Percentiles rank a stretch among this genome's conserved stretches.
phyloP scores from a whole-genome alignment of 768 basidiomycete genomes.

The Trametes elegans region DNA sequence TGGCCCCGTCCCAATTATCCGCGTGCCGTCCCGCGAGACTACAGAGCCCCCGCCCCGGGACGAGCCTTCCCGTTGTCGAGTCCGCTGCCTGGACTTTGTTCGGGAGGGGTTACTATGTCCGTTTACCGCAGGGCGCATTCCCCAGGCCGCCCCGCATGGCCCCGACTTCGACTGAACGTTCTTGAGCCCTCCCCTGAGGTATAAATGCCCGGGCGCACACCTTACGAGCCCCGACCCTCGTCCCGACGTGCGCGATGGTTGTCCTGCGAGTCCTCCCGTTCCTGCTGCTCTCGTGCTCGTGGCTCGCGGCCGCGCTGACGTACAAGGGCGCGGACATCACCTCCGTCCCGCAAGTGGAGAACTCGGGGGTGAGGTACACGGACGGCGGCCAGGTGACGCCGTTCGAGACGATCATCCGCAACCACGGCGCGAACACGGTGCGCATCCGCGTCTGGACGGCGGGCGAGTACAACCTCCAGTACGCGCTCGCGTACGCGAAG shows the following conservation, averaged over 20 bases:
- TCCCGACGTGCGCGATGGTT: neutral
- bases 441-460: constrained; percentile 65
- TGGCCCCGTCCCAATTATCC: neutral
- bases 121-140: too few species aligned
- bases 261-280: constrained; percentile 8
- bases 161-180: neutral
- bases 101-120: neutral
- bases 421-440: constrained; percentile 55
- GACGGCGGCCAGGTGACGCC: constrained; percentile 35
- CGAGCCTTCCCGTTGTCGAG: neutral
- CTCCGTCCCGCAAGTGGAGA: constrained; percentile 51
- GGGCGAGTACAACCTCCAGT: constrained; percentile 52
- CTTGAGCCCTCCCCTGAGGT: neutral
- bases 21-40: neutral
- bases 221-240: neutral
- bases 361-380: constrained; percentile 43
- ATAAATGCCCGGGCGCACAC: neutral
- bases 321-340: constrained; percentile 59
- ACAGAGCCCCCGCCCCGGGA: neutral
- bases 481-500: constrained; percentile 53
- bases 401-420: constrained; percentile 53
- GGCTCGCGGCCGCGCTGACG: constrained; percentile 29
- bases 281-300: constrained; percentile 14
- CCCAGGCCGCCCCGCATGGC: neutral
- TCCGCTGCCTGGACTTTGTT: constrained; percentile 2